phyloP scores from a whole-genome alignment of 768 basidiomycete genomes.

The Gymnopilus dilepis region DNA sequence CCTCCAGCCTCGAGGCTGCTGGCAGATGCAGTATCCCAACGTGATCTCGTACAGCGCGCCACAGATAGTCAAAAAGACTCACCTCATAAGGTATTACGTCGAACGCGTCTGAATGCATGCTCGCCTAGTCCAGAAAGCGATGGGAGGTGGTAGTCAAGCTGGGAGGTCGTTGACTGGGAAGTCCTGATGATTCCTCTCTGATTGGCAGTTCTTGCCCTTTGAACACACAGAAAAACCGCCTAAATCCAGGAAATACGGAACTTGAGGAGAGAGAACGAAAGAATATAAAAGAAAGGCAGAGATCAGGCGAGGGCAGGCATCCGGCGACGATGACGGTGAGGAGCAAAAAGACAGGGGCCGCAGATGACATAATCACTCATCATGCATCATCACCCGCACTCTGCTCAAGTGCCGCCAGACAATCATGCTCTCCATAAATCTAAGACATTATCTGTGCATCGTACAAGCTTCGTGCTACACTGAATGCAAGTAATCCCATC shows the following conservation, averaged over 20 bases:
- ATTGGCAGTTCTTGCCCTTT: too few relatives aligned
- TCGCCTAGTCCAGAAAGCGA: slow-evolving; percentile 6
- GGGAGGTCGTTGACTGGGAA: neutral
- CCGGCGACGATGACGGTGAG: neutral
- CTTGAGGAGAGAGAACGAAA: too few relatives aligned
- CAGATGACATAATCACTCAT: slow-evolving; percentile 3
- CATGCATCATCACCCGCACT: neutral
- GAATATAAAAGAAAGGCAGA: neutral
- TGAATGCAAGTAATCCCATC: too few relatives aligned
- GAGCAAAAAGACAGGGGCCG: slow-evolving; percentile 6
- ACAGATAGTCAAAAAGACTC: slow-evolving; percentile 26
- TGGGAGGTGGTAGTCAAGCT: neutral
- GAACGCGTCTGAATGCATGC: slow-evolving; percentile 69
- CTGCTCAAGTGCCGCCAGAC: neutral
- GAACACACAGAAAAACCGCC: too few relatives aligned
- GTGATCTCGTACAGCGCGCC: neutral
- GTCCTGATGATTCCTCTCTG: neutral
- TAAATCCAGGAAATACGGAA: too few relatives aligned
- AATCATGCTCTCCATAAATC: neutral
- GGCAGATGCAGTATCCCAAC: slow-evolving; percentile 13
- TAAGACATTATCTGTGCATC: too few relatives aligned
- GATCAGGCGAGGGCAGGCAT: neutral
- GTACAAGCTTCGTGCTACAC: too few relatives aligned
- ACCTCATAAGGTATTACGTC: slow-evolving; percentile 90
- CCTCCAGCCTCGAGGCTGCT: neutral